Conservation (phyloP, 2,329 filamentous ascomycete species). For the Verticillium klebahnii region DNA sequence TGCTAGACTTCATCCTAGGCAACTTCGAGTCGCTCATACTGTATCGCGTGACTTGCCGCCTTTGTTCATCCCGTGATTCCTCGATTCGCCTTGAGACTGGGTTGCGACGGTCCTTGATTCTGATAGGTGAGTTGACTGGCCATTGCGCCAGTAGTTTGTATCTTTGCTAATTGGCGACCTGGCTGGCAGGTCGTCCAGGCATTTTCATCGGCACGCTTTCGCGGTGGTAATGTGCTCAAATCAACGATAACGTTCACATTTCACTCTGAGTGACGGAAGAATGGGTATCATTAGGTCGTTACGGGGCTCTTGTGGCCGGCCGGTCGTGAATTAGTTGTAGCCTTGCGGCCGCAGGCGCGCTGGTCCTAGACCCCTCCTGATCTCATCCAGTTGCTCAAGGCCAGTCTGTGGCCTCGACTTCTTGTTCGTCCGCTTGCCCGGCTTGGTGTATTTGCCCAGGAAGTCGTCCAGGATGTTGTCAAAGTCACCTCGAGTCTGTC, state of each 20-base stretch:
- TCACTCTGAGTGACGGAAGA: not conserved
- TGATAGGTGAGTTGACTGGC: too few species aligned
- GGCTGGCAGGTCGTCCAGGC: too few species aligned
- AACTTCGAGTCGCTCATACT: too few species aligned
- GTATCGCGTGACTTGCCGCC: not conserved
- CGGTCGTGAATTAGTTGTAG: not conserved
- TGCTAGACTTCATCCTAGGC: not conserved
- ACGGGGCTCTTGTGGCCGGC: not conserved
- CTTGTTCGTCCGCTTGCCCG: constrained; percentile 70
- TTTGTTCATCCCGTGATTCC: not conserved
- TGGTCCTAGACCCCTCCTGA: constrained; percentile 74
- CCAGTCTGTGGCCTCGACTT: constrained; percentile 78
- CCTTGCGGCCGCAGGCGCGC: constrained; percentile 49
- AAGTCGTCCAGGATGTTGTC: constrained; percentile 92
- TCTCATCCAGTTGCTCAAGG: constrained; percentile 85
- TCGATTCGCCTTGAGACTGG: not conserved
- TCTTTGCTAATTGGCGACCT: too few species aligned
- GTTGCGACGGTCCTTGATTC: not conserved
- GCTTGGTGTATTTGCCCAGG: constrained; percentile 66
- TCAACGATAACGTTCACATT: not conserved
- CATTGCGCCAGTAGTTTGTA: too few species aligned
- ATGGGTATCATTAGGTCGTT: constrained; percentile 3
- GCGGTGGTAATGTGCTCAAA: too few species aligned
- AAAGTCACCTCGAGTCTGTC: constrained; percentile 72
- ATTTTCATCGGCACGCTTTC: too few species aligned